Conservation (phyloP, 768 basidiomycete genomes). For the Lactarius evosmus region DNA sequence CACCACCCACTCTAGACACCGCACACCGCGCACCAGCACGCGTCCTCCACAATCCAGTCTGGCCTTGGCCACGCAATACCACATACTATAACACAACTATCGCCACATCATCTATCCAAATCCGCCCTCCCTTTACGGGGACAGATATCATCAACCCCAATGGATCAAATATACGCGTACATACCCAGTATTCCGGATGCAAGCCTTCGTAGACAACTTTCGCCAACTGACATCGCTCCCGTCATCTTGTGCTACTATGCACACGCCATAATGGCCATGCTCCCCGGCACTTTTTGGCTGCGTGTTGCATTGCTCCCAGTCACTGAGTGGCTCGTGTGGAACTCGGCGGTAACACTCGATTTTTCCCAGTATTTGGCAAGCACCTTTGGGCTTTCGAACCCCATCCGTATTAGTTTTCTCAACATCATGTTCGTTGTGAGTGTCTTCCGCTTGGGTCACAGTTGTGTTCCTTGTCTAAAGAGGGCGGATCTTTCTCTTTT, state of each 20-base stretch:
- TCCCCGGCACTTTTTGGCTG: slow-evolving; percentile 12
- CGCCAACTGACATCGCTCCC: slow-evolving; percentile 1
- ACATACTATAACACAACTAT: slow-evolving; percentile 10
- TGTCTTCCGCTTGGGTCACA: not conserved
- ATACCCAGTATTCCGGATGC: slow-evolving; percentile 9
- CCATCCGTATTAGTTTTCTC: slow-evolving; percentile 11
- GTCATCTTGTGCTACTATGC: slow-evolving; percentile 21
- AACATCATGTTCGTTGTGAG: slow-evolving; percentile 23
- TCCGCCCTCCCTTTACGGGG: not conserved
- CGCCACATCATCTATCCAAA: not conserved
- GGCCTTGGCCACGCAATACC: slow-evolving; percentile 9
- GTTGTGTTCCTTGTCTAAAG: not conserved
- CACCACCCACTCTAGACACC: not conserved
- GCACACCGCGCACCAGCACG: not conserved
- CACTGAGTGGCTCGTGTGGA: slow-evolving; percentile 20
- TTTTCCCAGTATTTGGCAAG: slow-evolving; percentile 6
- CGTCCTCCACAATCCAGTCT: not conserved
- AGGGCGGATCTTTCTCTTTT: not conserved
- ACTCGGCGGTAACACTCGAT: slow-evolving; percentile 10
- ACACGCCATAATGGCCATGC: slow-evolving; percentile 24
- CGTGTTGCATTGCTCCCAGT: slow-evolving; percentile 19
- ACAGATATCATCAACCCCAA: not conserved
- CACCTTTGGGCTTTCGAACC: not conserved
- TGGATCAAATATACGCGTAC: slow-evolving; percentile 7
- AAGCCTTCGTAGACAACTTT: slow-evolving; percentile 7